Evolutionary conservation across 305 asterid species (phyloP), one percentile per base, ranked within the genome.

Genomic region (Fraxinus latifolia): DNA sequence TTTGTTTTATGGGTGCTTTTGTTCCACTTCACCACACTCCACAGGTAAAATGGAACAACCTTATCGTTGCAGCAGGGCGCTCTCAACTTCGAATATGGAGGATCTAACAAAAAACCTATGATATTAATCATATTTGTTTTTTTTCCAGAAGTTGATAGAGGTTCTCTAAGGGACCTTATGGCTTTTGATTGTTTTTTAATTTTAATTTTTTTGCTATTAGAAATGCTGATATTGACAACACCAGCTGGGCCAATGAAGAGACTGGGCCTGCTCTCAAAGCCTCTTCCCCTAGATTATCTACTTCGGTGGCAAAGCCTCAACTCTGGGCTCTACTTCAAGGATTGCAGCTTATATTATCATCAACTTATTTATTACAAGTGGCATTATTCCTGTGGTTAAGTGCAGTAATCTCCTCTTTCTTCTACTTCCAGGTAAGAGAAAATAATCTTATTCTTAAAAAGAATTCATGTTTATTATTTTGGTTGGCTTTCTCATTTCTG

Each of bases 341-440:
- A 80, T 86, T 94, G 76, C 91, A 87, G 87, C 99, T 96, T 83
- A 94, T 96, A 81, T 77, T 91, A 60, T 88, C 98, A 62, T 96
- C 98, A 78, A 82, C 91, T 72, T 96, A 96, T 87, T 90, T 96
- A 83, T 83, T 94, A 80, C 90, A 90, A 79, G 98, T 96, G 81
- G 92, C 98, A 6, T 87, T 94, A 50, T 96, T 94, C 89, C 88
- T 96, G 77, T 96, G 99, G 98, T 91, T 94, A 60, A 90, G 95
- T 88, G 98, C 98, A 80, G 92, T 94, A n/a, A 86, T 93, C 75
- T 95, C 99, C 80, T 95, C 99, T 79, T 93, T 95, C 94, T 95
- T 95, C 90, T 95, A 95, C 90, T 94, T 95, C 87, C 98, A 95
- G 97, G 99, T 94, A 83, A 86, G 84, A n/a, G 27, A 62, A 53